Evolutionary conservation across 495 filamentous ascomycete species (phyloP).

Genomic region (Lichenothelia convexa): DNA sequence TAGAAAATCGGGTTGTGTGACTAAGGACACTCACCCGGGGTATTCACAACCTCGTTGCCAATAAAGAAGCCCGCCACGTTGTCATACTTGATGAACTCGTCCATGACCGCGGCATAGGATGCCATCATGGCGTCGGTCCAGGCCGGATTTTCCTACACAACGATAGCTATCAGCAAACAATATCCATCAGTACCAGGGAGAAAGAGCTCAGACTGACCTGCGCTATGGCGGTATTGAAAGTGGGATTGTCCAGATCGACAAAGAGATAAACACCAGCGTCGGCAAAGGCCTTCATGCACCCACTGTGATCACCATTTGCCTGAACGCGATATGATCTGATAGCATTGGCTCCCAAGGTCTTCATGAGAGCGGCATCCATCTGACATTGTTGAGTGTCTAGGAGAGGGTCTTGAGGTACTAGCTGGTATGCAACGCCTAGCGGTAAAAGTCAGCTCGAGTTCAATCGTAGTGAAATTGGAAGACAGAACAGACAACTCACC

Average conservation of each 20-base stretch:
- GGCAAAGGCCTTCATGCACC: constrained; percentile 65
- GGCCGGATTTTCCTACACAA: constrained; percentile 27
- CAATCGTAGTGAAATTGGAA: no score
- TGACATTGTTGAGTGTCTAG: constrained; percentile 57
- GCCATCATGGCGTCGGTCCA: constrained; percentile 57
- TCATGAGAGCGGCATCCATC: constrained; percentile 61
- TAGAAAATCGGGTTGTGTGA: constrained; percentile 25
- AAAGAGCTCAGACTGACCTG: constrained; percentile 9
- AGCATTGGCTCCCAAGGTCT: constrained; percentile 60
- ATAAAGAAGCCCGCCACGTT: constrained; percentile 73
- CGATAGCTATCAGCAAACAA: constrained; percentile 1
- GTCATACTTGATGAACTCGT: constrained; percentile 58
- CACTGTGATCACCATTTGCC: constrained; percentile 44
- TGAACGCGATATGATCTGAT: constrained; percentile 88
- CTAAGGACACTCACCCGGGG: no score
- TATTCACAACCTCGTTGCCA: constrained; percentile 70
- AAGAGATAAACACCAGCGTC: constrained; percentile 73
- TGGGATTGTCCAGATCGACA: constrained; percentile 71
- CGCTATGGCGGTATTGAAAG: constrained; percentile 58
- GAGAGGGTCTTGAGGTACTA: constrained; percentile 51
- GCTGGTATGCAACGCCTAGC: constrained; percentile 44
- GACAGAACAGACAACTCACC: constrained; percentile 25
- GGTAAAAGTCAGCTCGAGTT: neutral
- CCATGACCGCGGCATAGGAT: constrained; percentile 51
- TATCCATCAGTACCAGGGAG: neutral